Base-by-base conservation (phyloP, 1,284 basidiomycete species). In the Leccinum angustisporum region DNA sequence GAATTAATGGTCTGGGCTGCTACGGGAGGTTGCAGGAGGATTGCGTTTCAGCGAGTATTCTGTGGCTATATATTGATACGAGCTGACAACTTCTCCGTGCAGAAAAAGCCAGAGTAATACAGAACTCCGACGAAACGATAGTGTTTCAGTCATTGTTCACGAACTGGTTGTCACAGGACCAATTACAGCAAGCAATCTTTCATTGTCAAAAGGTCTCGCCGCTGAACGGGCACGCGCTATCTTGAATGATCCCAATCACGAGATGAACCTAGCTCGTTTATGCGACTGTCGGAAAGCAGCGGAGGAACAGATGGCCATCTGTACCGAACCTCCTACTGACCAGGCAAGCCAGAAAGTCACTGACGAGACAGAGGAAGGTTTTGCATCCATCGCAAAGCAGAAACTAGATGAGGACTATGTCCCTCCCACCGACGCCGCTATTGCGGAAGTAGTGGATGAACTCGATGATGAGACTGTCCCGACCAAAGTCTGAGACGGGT, bases 1-100 rank as follows among this genome's bases (percentile, higher is more conserved):
- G 82, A 85, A 60, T 73, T 93, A 56, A 78, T 85, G 73, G 77
- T 86, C 50, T 92, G 87, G 86, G 76, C 83, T 2, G 83, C 82
- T 1, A 75, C 77, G 53, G 68, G 75, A 16, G 86, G 87, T 0
- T 93, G 91, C 61, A 74, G 68, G 56, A 76, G 75, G 56, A 78
- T 82, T 43, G 74, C 73, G 54, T 82, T 83, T 66, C 73, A 75
- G 83, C 81, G 67, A 69, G 80, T 77, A 50, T 27, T 43, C 21
- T 21, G 8, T 56, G 18, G 16, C 36, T 2, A 40, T 54, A 16
- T 13, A 48, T 51, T 55, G 46, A 57, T 33, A 25, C n/a, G 38
- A 27, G 18, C 61, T 76, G 33, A 73, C 53, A 10, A 16, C 18
- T 36, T 57, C 38, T 5, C 33, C 52, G 33, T 54, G 31, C 61